These are phyloP conservation scores for Baudoinia panamericana DNA, from an alignment of 495 filamentous ascomycete species.

Conservation along the genomic window DNA sequence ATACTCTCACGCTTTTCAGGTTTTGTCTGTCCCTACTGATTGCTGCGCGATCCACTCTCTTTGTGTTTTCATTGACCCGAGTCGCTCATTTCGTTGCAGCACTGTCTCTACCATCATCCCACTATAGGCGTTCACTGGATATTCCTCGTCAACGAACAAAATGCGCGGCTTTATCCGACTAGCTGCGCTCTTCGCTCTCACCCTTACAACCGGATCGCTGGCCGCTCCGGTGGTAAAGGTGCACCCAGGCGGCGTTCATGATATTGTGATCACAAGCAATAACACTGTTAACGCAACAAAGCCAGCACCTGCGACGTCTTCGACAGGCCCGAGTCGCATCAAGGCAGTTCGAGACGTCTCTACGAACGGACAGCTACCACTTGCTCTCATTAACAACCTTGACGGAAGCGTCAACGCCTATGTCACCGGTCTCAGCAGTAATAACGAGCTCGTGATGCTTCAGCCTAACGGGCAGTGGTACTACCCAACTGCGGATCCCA, in stretches of 20 bases:
- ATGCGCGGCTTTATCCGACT: neutral
- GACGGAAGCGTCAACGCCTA: conserved; percentile 29
- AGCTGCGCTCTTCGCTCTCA: neutral
- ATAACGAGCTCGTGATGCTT: conserved; percentile 28
- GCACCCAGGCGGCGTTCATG: conserved; percentile 8
- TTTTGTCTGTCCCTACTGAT: too few relatives aligned
- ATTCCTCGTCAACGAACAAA: neutral
- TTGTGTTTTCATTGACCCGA: too few relatives aligned
- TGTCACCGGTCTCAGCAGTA: conserved; percentile 28
- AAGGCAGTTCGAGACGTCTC: neutral
- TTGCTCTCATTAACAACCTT: conserved; percentile 32
- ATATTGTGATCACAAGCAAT: conserved; percentile 15
- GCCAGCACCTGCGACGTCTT: conserved; percentile 1
- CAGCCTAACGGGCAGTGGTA: conserved; percentile 28
- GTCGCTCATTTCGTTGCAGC: neutral
- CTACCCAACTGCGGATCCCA: conserved; percentile 26
- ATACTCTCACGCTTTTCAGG: too few relatives aligned
- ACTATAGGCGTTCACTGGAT: neutral
- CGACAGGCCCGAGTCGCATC: neutral
- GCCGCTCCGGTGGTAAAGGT: conserved; percentile 9
- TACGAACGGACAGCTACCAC: neutral
- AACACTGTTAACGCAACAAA: conserved; percentile 16
- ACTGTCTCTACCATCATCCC: neutral
- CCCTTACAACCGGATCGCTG: neutral
- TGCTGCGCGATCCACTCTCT: too few relatives aligned